Evolutionary conservation across 2,329 filamentous ascomycete genomes (phyloP).

Genomic region (Sporothrix dimorphospora): DNA sequence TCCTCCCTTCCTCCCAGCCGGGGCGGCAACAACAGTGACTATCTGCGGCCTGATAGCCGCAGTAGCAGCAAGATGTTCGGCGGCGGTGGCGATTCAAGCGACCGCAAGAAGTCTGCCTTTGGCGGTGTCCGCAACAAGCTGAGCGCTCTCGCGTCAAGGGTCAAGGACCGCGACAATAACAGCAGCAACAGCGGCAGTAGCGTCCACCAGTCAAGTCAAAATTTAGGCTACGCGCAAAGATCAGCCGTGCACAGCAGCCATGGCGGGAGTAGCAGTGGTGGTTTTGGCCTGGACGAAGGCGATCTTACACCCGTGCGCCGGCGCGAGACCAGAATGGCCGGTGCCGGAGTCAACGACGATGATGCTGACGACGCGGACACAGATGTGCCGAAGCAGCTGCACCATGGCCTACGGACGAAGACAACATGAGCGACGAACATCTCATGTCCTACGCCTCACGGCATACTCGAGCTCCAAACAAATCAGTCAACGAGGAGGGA

Average conservation of each 20-base stretch:
- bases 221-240: not conserved
- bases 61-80: slow-evolving; percentile 27
- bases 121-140: slow-evolving; percentile 36
- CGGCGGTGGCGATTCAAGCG: slow-evolving; percentile 28
- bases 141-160: slow-evolving; percentile 36
- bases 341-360: not conserved
- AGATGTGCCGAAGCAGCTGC: slow-evolving; percentile 27
- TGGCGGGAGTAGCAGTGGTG: not conserved
- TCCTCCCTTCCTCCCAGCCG: slow-evolving; percentile 22
- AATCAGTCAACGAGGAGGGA: not conserved
- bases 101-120: slow-evolving; percentile 32
- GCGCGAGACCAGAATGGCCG: slow-evolving; percentile 10
- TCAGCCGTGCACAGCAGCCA: slow-evolving; percentile 25
- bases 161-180: slow-evolving; percentile 35
- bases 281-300: not conserved
- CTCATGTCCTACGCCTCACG: not conserved
- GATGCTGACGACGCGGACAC: slow-evolving; percentile 27
- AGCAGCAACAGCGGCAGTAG: not conserved
- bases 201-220: not conserved
- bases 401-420: slow-evolving; percentile 22
- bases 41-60: slow-evolving; percentile 35
- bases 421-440: not conserved
- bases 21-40: slow-evolving; percentile 32
- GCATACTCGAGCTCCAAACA: not conserved
- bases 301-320: slow-evolving; percentile 28